Conservation (phyloP, 2,329 filamentous ascomycete species). For the Phialophora tarda region DNA sequence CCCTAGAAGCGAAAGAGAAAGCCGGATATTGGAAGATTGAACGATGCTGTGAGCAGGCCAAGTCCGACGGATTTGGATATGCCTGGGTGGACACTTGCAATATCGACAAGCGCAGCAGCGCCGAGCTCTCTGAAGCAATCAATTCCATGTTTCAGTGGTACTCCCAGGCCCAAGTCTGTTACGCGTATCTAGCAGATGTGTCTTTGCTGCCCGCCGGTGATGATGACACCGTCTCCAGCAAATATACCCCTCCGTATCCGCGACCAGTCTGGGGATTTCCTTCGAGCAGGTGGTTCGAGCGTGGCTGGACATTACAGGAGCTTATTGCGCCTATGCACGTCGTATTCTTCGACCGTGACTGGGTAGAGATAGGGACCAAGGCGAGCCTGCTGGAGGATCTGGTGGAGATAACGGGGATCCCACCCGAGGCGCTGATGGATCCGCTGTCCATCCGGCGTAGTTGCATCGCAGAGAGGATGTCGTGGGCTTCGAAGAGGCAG, state of each 20-base stretch:
- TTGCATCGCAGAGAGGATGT: constrained; percentile 39
- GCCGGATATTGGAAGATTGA: constrained; percentile 11
- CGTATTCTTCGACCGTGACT: background rate
- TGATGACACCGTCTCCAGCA: background rate
- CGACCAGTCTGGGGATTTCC: background rate
- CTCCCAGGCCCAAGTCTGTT: constrained; percentile 31
- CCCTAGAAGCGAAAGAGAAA: constrained; percentile 1
- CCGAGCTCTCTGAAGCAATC: constrained; percentile 37
- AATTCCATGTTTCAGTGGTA: constrained; percentile 29
- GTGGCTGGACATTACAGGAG: constrained; percentile 2
- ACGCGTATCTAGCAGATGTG: constrained; percentile 30
- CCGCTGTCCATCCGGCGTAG: background rate
- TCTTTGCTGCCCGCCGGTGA: background rate
- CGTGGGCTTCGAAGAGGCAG: constrained; percentile 46
- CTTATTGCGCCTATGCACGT: constrained; percentile 4
- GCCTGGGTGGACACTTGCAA: constrained; percentile 40
- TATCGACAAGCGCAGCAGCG: constrained; percentile 38
- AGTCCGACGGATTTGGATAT: constrained; percentile 27
- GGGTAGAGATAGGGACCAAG: constrained; percentile 1
- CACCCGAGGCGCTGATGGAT: background rate
- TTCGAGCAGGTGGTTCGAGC: constrained; percentile 3
- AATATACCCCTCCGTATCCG: background rate
- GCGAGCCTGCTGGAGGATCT: constrained; percentile 1
- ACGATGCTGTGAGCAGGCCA: constrained; percentile 13
- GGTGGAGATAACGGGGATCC: background rate